These are phyloP conservation scores for Oryza meridionalis DNA, from an alignment of 176 grass and related monocot genomes.

Conservation along the genomic window DNA sequence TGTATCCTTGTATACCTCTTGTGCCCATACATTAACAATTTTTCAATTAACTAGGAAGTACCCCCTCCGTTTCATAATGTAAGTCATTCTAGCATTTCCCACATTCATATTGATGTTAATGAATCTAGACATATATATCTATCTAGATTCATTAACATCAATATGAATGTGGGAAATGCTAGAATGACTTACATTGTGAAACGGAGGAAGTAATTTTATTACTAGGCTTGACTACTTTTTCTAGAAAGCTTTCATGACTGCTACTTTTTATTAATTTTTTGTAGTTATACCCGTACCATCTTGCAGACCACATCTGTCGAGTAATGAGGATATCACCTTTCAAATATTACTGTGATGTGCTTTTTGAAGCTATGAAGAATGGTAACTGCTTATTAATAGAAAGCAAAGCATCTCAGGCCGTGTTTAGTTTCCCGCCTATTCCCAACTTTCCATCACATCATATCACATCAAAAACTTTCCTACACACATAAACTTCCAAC, in stretches of 20 bases:
- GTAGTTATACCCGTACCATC: conserved; percentile 94
- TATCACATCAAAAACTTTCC: no score
- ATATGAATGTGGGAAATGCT: no score
- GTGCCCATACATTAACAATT: neutral
- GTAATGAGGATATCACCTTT: conserved; percentile 89
- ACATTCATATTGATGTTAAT: no score
- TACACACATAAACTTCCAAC: no score
- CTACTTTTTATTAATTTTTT: conserved; percentile 29
- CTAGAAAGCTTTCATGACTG: conserved; percentile 12
- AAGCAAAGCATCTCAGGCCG: neutral
- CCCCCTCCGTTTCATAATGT: no score
- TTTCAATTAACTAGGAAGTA: neutral
- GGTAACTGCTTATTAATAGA: conserved; percentile 47
- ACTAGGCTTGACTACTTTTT: neutral
- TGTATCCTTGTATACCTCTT: neutral
- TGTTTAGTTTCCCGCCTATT: no score
- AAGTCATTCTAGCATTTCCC: no score
- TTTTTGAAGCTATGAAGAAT: conserved; percentile 98
- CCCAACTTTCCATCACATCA: no score
- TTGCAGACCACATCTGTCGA: conserved; percentile 80
- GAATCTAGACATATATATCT: no score
- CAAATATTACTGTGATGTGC: conserved; percentile 88
- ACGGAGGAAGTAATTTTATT: neutral
- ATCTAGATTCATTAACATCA: no score
- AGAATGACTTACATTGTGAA: no score